These are phyloP conservation scores for Colletotrichum sp. DNA, from an alignment of 2,329 filamentous ascomycete species.

Conservation along the genomic window DNA sequence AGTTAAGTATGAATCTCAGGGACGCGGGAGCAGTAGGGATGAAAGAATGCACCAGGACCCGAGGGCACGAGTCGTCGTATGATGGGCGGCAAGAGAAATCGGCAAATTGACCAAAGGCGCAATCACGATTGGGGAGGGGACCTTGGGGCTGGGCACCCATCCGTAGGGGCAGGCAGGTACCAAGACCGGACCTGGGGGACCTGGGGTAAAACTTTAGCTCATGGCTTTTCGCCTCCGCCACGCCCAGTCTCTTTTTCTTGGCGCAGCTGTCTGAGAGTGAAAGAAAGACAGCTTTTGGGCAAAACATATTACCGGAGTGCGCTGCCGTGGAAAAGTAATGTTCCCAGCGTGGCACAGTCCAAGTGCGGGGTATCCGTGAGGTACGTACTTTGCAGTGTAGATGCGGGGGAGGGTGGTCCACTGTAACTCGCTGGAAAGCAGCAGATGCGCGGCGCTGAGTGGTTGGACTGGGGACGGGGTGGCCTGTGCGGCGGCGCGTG, in stretches of 20 bases:
- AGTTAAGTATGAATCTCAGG: neutral
- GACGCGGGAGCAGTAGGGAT: neutral
- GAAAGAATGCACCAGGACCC: neutral
- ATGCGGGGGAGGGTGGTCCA: neutral
- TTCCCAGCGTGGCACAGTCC: neutral
- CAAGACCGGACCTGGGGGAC: neutral
- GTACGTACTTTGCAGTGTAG: neutral
- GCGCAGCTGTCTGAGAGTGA: neutral
- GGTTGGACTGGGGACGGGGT: neutral
- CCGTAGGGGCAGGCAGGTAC: too few species aligned
- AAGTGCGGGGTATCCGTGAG: neutral
- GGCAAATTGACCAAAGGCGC: neutral
- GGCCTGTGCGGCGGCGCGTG: neutral
- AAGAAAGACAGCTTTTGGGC: neutral
- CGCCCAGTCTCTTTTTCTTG: neutral
- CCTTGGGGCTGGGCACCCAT: neutral
- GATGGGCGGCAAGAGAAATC: slow-evolving; percentile 1
- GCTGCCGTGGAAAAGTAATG: slow-evolving; percentile 4
- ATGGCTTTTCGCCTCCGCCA: neutral
- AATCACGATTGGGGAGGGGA: neutral
- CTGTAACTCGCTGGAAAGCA: neutral
- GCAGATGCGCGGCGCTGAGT: neutral
- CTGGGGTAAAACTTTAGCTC: neutral
- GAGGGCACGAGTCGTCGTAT: neutral
- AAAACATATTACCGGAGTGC: neutral